Conservation (phyloP, 176 grass and related monocot genomes). For the Eleusine coracana region DNA sequence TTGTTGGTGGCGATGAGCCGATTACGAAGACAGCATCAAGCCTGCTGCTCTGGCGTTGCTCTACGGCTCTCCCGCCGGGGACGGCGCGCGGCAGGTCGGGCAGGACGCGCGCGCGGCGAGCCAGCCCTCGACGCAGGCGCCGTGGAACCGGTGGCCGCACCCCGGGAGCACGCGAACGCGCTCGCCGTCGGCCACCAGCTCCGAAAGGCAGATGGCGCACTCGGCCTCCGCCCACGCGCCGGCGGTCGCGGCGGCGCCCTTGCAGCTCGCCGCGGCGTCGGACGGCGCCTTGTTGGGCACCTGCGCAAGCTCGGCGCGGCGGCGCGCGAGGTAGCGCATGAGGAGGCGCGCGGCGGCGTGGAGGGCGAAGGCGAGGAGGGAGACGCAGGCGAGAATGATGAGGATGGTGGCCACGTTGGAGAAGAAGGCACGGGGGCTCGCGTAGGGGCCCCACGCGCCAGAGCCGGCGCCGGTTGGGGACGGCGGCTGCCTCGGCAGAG, state of each 20-base stretch:
- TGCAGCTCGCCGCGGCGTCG: not conserved
- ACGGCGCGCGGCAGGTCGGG: conserved; percentile 79
- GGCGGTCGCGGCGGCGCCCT: not conserved
- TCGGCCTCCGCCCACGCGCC: conserved; percentile 59
- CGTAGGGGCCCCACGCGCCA: conserved; percentile 65
- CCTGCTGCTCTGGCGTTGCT: not conserved
- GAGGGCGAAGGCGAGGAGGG: conserved; percentile 80
- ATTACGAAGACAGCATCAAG: not conserved
- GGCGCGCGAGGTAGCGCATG: conserved; percentile 45
- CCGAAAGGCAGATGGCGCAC: conserved; percentile 79
- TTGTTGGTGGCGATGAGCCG: not conserved
- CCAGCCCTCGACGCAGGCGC: conserved; percentile 72
- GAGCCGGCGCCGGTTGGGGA: not conserved
- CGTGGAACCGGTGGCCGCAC: conserved; percentile 81
- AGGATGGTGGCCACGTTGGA: conserved; percentile 90
- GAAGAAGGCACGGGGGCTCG: conserved; percentile 71
- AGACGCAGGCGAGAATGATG: conserved; percentile 76
- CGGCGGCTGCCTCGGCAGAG: conserved; percentile 5
- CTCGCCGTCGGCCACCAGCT: conserved; percentile 62
- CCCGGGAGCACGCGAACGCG: conserved; percentile 62
- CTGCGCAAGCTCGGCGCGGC: conserved; percentile 5
- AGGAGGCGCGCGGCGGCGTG: conserved; percentile 73
- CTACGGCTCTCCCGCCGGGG: conserved; percentile 44
- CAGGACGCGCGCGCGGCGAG: conserved; percentile 62
- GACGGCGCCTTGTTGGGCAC: conserved; percentile 50